phyloP scores from a whole-genome alignment of 257 asterid species.

The Hygrophila difformis region DNA sequence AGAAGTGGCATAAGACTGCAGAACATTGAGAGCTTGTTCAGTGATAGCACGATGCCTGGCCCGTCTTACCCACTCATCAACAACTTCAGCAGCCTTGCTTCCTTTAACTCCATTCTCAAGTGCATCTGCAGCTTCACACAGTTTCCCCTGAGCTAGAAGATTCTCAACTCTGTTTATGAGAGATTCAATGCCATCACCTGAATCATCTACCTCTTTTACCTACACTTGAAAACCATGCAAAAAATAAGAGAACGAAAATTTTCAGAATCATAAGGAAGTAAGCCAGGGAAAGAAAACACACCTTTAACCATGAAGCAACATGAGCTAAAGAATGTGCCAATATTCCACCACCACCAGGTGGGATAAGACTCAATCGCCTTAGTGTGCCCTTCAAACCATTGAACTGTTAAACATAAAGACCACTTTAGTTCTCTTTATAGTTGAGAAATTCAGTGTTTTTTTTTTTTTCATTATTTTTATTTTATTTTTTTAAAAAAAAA shows the following conservation, averaged over 20 bases:
- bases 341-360: slow-evolving; percentile 88
- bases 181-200: slow-evolving; percentile 89
- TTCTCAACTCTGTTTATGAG: slow-evolving; percentile 67
- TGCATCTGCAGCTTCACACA: slow-evolving; percentile 78
- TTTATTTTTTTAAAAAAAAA: no score
- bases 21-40: slow-evolving; percentile 70
- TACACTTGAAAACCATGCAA: slow-evolving; percentile 13
- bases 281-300: slow-evolving; percentile 7
- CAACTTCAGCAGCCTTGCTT: slow-evolving; percentile 75
- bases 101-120: slow-evolving; percentile 76
- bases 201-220: slow-evolving; percentile 62
- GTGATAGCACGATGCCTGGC: slow-evolving; percentile 76
- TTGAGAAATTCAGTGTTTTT: no score
- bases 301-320: slow-evolving; percentile 82
- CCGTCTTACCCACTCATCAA: slow-evolving; percentile 55
- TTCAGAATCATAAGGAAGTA: slow-evolving; percentile 13
- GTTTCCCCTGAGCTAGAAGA: slow-evolving; percentile 68
- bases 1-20: slow-evolving; percentile 76
- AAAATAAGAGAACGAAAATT: neutral
- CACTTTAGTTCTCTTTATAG: neutral
- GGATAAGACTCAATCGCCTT: slow-evolving; percentile 79
- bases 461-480: no score
- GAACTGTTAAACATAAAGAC: slow-evolving; percentile 37
- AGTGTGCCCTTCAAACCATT: slow-evolving; percentile 73
- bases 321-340: slow-evolving; percentile 78